Percentiles rank a stretch among this genome's conserved stretches.
These are phyloP conservation scores for Scedosporium dehoogii DNA, from an alignment of 2,329 filamentous ascomycete species.

Conservation along the genomic window DNA sequence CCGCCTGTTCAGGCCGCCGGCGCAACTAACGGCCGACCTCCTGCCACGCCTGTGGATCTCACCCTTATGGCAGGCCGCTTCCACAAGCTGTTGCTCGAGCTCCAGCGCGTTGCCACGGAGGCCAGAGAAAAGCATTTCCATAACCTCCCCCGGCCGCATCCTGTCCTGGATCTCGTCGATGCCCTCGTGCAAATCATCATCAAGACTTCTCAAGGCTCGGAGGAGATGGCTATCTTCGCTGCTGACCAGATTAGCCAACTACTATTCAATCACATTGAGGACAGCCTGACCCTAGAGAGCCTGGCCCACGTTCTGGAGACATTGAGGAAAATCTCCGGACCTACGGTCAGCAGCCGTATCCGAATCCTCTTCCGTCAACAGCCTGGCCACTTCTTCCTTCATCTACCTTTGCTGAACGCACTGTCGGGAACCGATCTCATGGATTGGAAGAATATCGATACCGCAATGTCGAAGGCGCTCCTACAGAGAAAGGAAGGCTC, in stretches of 20 bases:
- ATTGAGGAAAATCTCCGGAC: slow-evolving; percentile 48
- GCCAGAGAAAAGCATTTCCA: slow-evolving; percentile 49
- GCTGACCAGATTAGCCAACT: slow-evolving; percentile 49
- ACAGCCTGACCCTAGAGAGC: slow-evolving; percentile 49
- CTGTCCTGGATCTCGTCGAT: slow-evolving; percentile 53
- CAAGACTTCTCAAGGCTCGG: slow-evolving; percentile 50
- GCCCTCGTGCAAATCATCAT: slow-evolving; percentile 52
- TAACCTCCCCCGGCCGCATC: slow-evolving; percentile 48
- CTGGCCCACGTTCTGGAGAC: slow-evolving; percentile 53
- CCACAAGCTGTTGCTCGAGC: slow-evolving; percentile 46
- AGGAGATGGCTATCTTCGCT: slow-evolving; percentile 48
- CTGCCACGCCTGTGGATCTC: slow-evolving; percentile 38
- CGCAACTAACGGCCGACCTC: slow-evolving; percentile 40
- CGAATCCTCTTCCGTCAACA: slow-evolving; percentile 47
- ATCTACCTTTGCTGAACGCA: slow-evolving; percentile 46
- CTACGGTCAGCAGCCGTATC: slow-evolving; percentile 43
- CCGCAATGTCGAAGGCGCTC: slow-evolving; percentile 63
- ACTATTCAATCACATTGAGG: slow-evolving; percentile 44
- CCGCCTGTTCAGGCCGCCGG: slow-evolving; percentile 37
- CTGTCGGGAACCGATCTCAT: slow-evolving; percentile 50
- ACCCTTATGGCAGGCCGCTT: slow-evolving; percentile 43
- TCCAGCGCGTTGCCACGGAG: slow-evolving; percentile 43
- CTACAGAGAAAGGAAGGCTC: slow-evolving; percentile 60
- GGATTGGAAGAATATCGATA: slow-evolving; percentile 57
- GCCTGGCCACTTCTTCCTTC: slow-evolving; percentile 44